Evolutionary conservation across 2,329 filamentous ascomycete species (phyloP), one percentile per base, ranked within the genome.

Genomic region (Erysiphe neolycopersici): DNA sequence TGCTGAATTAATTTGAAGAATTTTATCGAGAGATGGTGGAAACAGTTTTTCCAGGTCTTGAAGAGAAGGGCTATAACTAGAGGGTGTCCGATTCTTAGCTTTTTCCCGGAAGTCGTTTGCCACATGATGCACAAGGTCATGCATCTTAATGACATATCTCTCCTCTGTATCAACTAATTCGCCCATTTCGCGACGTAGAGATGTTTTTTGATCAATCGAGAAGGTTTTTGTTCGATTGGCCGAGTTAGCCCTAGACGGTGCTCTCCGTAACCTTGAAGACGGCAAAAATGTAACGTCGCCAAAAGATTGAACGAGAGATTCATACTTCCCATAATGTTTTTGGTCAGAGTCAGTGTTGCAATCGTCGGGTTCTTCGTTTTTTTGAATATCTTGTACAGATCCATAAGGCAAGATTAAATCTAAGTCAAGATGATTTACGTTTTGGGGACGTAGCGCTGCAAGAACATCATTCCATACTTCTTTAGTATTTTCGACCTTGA

Each of bases 201-300:
- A 42, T 11, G 17, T 42, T 17, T 42, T 32, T 33, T 42, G 40
- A 45, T 79, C 74, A 51, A 74, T 76, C 32, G 76, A 69, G 53
- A 94, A 91, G 0, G 76, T 71, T 52, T 76, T 79, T 52, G 72
- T 80, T 50, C 79, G 69, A 57, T 81, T 89, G 41, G 89, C 62
- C 33, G 81, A 76, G 35, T 76, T 84, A 6, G 85, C 79, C 54
- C 81, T 83, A 5, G 85, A 94, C 2, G 87, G 84, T 2, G 84
- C 84, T 51, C 87, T 75, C 51, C 79, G 78, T 45, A 94, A 60
- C 55, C 77, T 79, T 30, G 82, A 79, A 0, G 85, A 93, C 1
- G 87, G 87, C 42, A 94, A 59, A 56, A 94, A 93, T 26, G 87
- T 69, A 0, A 81, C 73, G 46, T 89, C 79, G 35, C 87, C 87